Conservation (phyloP, 2,329 filamentous ascomycete species). For the Macroventuria anomochaeta region DNA sequence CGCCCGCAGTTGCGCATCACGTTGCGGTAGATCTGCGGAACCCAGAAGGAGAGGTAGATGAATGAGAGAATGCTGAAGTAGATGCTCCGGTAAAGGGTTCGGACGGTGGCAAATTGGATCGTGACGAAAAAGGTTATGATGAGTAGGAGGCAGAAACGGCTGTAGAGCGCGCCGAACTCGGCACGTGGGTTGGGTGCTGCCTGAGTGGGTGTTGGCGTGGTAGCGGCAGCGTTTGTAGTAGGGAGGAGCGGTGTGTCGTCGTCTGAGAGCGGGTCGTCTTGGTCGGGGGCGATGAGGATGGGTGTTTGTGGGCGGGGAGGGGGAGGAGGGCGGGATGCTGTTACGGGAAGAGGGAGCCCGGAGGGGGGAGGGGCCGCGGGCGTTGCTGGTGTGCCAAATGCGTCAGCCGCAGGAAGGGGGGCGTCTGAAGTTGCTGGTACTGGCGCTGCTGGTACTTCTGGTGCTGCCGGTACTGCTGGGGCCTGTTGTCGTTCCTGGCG, state of each 20-base stretch:
- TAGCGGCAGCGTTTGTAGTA: slow-evolving; percentile 38
- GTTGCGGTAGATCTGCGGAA: slow-evolving; percentile 91
- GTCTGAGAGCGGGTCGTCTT: slow-evolving; percentile 55
- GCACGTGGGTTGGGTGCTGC: slow-evolving; percentile 43
- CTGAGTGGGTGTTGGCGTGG: slow-evolving; percentile 14
- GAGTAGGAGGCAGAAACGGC: slow-evolving; percentile 67
- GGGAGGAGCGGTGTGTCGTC: slow-evolving; percentile 29
- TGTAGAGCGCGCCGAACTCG: slow-evolving; percentile 65
- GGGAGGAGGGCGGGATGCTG: slow-evolving; percentile 48
- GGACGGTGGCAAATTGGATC: slow-evolving; percentile 65
- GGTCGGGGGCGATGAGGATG: slow-evolving; percentile 65
- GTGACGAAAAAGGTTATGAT: slow-evolving; percentile 65
- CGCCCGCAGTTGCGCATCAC: slow-evolving; percentile 88
- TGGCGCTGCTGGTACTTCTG: slow-evolving; percentile 26
- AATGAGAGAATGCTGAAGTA: slow-evolving; percentile 71
- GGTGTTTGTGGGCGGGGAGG: slow-evolving; percentile 56
- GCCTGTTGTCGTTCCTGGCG: slow-evolving; percentile 54
- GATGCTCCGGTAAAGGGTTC: slow-evolving; percentile 57
- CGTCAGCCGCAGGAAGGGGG: slow-evolving; percentile 16
- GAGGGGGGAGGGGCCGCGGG: slow-evolving; percentile 11
- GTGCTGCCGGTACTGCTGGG: slow-evolving; percentile 26
- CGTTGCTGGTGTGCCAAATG: slow-evolving; percentile 10
- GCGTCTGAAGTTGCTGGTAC: slow-evolving; percentile 17
- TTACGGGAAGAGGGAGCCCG: slow-evolving; percentile 59
- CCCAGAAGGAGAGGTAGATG: slow-evolving; percentile 87